These are phyloP conservation scores for Porogramme epimiltina DNA, from an alignment of 1,284 basidiomycete species.

Conservation along the genomic window DNA sequence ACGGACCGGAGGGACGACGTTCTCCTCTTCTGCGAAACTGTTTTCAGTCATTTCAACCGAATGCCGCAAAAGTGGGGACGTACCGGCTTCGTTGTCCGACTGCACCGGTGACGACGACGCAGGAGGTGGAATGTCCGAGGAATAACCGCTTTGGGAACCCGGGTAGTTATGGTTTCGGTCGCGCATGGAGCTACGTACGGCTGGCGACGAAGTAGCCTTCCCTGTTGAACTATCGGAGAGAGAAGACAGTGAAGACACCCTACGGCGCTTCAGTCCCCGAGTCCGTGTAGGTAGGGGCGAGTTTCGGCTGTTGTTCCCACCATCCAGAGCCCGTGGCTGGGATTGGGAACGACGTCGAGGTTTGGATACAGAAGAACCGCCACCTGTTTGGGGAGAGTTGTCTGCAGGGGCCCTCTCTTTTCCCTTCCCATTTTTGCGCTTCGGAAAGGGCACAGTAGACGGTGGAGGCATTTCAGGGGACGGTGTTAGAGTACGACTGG, in stretches of 20 bases:
- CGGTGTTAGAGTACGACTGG: not conserved
- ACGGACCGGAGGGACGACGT: not conserved
- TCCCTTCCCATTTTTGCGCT: slow-evolving; percentile 12
- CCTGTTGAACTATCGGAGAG: slow-evolving; percentile 11
- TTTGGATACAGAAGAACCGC: not conserved
- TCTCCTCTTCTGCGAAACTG: slow-evolving; percentile 2
- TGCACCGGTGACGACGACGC: slow-evolving; percentile 13
- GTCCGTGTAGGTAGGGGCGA: not conserved
- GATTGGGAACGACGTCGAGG: slow-evolving; percentile 3
- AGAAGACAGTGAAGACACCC: slow-evolving; percentile 23
- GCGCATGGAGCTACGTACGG: not conserved
- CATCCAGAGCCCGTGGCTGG: slow-evolving; percentile 1
- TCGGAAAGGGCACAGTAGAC: not conserved
- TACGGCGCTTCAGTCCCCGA: slow-evolving; percentile 25
- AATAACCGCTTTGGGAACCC: slow-evolving; percentile 8
- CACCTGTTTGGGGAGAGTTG: no score
- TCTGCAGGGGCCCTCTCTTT: slow-evolving; percentile 22
- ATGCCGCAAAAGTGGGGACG: not conserved
- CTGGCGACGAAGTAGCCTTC: not conserved
- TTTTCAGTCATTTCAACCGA: not conserved
- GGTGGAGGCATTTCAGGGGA: not conserved
- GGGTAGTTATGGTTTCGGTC: not conserved
- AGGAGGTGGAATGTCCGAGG: slow-evolving; percentile 9
- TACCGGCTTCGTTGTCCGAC: slow-evolving; percentile 20
- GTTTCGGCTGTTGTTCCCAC: slow-evolving; percentile 9